Evolutionary conservation across 179 eudicot species (phyloP), one percentile per base, ranked within the genome.

Genomic region (Beta lomatogona): DNA sequence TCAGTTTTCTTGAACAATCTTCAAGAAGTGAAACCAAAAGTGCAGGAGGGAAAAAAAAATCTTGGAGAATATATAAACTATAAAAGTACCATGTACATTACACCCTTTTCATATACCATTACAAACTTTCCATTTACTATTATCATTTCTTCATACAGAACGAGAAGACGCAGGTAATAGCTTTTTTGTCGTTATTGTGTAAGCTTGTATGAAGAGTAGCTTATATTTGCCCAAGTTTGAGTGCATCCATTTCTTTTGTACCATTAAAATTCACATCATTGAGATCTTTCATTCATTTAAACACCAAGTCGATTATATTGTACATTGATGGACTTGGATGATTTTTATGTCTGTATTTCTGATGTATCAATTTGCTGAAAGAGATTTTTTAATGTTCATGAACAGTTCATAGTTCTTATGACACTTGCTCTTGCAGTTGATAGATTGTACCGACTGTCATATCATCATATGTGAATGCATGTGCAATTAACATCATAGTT

Each of bases 171-270:
- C 53, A 36, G 41, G 41, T 36, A 36, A 36, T 36, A 36, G 41
- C 11, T 48, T 48, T 48, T 48, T 48, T 48, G 8, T 48, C 53
- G 8, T 48, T 6, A 46, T 46, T 48, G 53, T 4, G 53, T 7
- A 48, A 48, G 53, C 6, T 48, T 48, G 53, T 48, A 9, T 5
- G 10, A 48, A 48, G 53, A 9, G 53, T 48, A 48, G 53, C 8
- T 48, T 48, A 48, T 48, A 48, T 48, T 48, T 48, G 10, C 9
- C 53, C 53, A 48, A 5, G 53, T 48, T 76, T 68, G 55, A 48
- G 79, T 22, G 65, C 21, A 64, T 74, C 76, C 52, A 66, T 69
- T 50, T 80, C 12, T 31, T 45, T 73, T 55, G 50, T 9, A 25
- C 3, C 41, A 60, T 59, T 63, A 53, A 63, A 18, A 25, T 9